phyloP scores from a whole-genome alignment of 768 basidiomycete genomes.

The Cystobasidiopsis lactophilus region DNA sequence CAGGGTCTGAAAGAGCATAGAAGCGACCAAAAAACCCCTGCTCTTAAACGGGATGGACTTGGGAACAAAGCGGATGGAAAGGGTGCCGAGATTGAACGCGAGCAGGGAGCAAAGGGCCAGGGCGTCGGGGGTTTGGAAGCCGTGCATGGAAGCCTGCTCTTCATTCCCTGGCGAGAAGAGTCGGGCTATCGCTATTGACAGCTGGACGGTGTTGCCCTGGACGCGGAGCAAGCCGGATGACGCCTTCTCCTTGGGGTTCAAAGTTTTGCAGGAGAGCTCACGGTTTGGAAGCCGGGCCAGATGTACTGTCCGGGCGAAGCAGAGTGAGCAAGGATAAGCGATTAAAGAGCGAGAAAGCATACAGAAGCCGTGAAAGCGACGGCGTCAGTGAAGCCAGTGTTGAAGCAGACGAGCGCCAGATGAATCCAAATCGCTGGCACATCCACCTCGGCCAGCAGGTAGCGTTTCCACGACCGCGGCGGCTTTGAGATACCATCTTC shows the following conservation, averaged over 20 bases:
- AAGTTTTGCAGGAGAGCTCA: not conserved
- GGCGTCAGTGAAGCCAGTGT: not conserved
- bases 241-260: not conserved
- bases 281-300: not conserved
- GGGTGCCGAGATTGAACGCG: not conserved
- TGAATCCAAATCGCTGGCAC: not conserved
- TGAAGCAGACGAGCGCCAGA: not conserved
- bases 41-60: not conserved
- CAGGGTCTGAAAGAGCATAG: not conserved
- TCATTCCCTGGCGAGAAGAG: not conserved
- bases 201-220: not conserved
- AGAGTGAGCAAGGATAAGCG: no score
- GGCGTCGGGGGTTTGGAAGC: not conserved
- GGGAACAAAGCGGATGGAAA: not conserved
- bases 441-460: not conserved
- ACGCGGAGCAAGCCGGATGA: not conserved
- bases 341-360: no score
- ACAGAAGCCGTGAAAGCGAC: not conserved
- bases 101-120: not conserved
- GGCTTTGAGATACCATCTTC: no score
- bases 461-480: no score
- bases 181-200: not conserved
- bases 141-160: not conserved
- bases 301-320: no score
- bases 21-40: not conserved